A percentile compares a stretch with the other conserved stretches of the same genome.
Conservation (phyloP, 306 rosid genomes). For the Castanopsis chinensis region DNA sequence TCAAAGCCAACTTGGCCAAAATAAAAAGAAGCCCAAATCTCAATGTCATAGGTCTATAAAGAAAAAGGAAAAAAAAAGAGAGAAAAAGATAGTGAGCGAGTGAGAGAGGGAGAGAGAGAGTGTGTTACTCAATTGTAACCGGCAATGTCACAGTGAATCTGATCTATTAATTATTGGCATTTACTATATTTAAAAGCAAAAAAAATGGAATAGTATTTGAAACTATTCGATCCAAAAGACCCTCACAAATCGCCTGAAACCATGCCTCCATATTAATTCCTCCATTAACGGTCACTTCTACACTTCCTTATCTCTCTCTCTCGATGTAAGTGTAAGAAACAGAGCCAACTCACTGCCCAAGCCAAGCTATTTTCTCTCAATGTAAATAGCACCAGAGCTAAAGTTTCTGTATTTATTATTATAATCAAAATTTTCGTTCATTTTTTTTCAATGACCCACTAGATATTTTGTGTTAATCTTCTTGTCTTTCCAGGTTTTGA, state of each 20-base stretch:
- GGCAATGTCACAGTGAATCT: conserved; percentile 8
- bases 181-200: neutral
- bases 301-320: neutral
- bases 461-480: neutral
- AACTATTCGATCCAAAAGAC: conserved; percentile 38
- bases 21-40: conserved; percentile 43
- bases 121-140: conserved; percentile 22
- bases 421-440: neutral
- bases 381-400: neutral
- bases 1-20: conserved; percentile 4
- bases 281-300: conserved; percentile 33
- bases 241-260: conserved; percentile 41
- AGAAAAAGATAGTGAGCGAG: too few species aligned
- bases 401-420: neutral
- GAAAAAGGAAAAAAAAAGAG: conserved; percentile 4
- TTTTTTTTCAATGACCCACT: neutral
- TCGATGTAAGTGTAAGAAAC: neutral
- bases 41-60: conserved; percentile 32
- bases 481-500: neutral
- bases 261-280: conserved; percentile 7
- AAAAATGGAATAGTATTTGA: conserved; percentile 17
- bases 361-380: neutral
- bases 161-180: neutral
- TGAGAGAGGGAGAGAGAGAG: conserved; percentile 10
- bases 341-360: neutral